Percentiles rank a stretch among this genome's conserved stretches.
phyloP scores from a whole-genome alignment of 1,284 basidiomycete species.

The Cutaneotrichosporon cavernicola region DNA sequence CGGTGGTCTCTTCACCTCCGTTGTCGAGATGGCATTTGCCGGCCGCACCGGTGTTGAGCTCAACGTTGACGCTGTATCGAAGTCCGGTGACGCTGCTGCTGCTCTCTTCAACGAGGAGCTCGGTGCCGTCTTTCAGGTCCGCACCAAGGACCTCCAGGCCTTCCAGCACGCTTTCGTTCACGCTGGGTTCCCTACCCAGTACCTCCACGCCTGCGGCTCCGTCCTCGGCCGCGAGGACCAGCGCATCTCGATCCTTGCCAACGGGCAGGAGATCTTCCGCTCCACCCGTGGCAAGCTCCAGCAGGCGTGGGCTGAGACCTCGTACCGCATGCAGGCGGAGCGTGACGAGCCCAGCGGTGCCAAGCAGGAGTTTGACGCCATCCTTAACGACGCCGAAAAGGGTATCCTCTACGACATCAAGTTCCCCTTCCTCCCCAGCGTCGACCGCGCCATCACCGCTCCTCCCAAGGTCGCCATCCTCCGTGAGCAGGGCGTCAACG shows the following conservation, averaged over 20 bases:
- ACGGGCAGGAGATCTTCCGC: constrained; percentile 62
- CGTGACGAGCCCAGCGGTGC: constrained; percentile 81
- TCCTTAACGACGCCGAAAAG: constrained; percentile 62
- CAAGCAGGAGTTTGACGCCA: constrained; percentile 77
- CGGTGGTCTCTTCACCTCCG: constrained; percentile 86
- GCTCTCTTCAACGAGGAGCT: constrained; percentile 95
- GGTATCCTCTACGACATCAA: constrained; percentile 77
- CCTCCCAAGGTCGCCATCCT: constrained; percentile 91
- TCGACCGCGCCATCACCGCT: constrained; percentile 43
- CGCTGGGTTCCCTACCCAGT: constrained; percentile 69
- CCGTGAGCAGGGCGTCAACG: constrained; percentile 97
- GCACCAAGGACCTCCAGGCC: constrained; percentile 60
- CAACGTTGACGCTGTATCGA: constrained; percentile 55
- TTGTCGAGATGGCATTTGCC: constrained; percentile 96
- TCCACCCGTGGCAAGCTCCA: constrained; percentile 73
- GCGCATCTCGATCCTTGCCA: constrained; percentile 62
- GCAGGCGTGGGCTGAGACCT: constrained; percentile 88
- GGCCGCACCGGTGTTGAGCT: constrained; percentile 71
- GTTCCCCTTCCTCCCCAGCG: constrained; percentile 59
- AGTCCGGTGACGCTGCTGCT: constrained; percentile 60
- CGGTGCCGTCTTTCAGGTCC: constrained; percentile 87
- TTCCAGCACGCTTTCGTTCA: constrained; percentile 66
- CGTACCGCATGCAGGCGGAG: constrained; percentile 82
- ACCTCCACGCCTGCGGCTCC: constrained; percentile 73
- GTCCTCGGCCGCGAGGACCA: constrained; percentile 64